Evolutionary conservation across 2,329 filamentous ascomycete species (phyloP).

Genomic region (Exophiala sp.): DNA sequence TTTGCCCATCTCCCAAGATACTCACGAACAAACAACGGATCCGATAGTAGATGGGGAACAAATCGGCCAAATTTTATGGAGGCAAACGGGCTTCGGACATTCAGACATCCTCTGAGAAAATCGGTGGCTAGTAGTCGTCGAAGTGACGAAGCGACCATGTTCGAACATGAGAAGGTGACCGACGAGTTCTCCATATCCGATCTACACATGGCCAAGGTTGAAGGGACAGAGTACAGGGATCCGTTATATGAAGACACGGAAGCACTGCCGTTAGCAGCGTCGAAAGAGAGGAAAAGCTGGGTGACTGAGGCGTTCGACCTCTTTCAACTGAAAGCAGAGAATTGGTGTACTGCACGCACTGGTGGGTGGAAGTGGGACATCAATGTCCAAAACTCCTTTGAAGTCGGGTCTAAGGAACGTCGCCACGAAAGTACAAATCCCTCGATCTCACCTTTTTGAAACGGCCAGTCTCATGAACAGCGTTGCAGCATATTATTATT

Average conservation of each 20-base stretch:
- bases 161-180: constrained; percentile 9
- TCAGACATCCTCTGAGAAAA: constrained; percentile 6
- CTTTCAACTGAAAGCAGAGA: constrained; percentile 12
- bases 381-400: constrained; percentile 10
- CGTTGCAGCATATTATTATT: no score
- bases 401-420: constrained; percentile 13
- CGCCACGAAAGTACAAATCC: not conserved
- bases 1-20: constrained; percentile 42
- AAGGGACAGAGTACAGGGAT: not conserved
- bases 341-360: constrained; percentile 6
- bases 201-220: constrained; percentile 4
- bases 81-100: not conserved
- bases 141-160: constrained; percentile 16
- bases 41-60: not conserved
- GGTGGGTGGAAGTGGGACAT: constrained; percentile 15
- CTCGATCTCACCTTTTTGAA: not conserved
- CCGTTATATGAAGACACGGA: no score
- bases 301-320: constrained; percentile 17
- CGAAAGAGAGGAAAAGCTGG: constrained; percentile 14
- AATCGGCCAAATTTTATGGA: constrained; percentile 8
- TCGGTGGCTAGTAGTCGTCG: constrained; percentile 3
- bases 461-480: not conserved
- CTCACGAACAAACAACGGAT: not conserved
- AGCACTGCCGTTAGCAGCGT: no score
- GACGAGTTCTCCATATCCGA: constrained; percentile 4